phyloP scores from a whole-genome alignment of 2,329 filamentous ascomycete species.

The Fulvia fulva region DNA sequence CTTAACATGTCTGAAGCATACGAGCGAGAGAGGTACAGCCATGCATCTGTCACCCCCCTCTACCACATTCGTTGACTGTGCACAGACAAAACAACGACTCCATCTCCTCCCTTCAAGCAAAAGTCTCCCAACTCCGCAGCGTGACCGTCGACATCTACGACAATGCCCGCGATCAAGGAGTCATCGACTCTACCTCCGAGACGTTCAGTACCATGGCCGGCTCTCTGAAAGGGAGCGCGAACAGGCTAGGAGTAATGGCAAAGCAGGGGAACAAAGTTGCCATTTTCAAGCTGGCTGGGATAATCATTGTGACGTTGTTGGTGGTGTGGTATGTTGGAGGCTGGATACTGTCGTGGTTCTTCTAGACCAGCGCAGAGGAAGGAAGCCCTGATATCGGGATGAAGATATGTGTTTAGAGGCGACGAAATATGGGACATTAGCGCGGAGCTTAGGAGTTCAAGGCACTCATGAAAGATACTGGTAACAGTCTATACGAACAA shows the following conservation, averaged over 20 bases:
- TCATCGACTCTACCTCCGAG: slow-evolving; percentile 84
- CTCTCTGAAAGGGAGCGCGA: slow-evolving; percentile 77
- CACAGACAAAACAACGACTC: slow-evolving; percentile 85
- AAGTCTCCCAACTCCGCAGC: slow-evolving; percentile 86
- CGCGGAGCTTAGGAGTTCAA: not conserved
- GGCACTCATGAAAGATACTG: not conserved
- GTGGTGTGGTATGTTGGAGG: slow-evolving; percentile 66
- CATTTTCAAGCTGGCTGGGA: slow-evolving; percentile 81
- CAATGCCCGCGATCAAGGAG: slow-evolving; percentile 79
- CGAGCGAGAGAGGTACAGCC: slow-evolving; percentile 56
- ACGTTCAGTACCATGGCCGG: slow-evolving; percentile 86
- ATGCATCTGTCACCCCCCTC: slow-evolving; percentile 2
- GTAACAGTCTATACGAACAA: not conserved
- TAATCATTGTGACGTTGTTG: slow-evolving; percentile 69
- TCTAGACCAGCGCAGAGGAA: not conserved
- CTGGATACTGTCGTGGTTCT: slow-evolving; percentile 25
- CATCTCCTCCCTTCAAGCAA: slow-evolving; percentile 82
- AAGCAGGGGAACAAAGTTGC: slow-evolving; percentile 85
- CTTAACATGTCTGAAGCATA: slow-evolving; percentile 54
- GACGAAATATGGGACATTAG: not conserved
- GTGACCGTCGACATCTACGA: slow-evolving; percentile 98
- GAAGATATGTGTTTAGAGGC: not conserved
- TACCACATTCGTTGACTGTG: not conserved
- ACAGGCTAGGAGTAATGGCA: slow-evolving; percentile 83
- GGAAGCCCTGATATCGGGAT: too few species aligned